A percentile compares a stretch with the other conserved stretches of the same genome.
Conservation (phyloP, 23 red algal genomes). For the Gracilaria domingensis region DNA sequence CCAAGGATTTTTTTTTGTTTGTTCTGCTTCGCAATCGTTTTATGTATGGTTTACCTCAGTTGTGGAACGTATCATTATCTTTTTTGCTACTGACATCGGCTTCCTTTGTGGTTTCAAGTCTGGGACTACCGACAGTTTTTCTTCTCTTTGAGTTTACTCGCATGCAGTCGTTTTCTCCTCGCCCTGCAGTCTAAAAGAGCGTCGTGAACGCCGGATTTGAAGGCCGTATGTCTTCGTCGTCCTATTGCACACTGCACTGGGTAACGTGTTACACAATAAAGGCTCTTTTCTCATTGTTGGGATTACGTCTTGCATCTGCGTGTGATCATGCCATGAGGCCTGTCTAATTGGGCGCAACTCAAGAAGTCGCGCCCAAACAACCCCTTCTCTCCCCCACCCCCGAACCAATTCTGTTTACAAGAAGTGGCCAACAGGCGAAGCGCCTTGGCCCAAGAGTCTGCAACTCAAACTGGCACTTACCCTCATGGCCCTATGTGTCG, state of each 20-base stretch:
- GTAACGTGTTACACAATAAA: constrained; percentile 30
- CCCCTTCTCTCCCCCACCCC: too few relatives aligned
- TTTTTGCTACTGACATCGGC: constrained; percentile 38
- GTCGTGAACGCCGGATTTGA: constrained; percentile 19
- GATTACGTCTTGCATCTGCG: neutral
- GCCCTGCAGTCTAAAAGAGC: constrained; percentile 6
- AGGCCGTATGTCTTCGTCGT: constrained; percentile 28
- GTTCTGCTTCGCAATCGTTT: constrained; percentile 24
- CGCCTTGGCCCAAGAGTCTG: too few relatives aligned
- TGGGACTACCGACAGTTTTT: constrained; percentile 35
- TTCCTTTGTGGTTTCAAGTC: constrained; percentile 46
- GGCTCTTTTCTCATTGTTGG: constrained; percentile 1
- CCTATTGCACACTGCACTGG: constrained; percentile 16
- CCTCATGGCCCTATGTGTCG: too few relatives aligned
- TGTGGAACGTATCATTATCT: constrained; percentile 33
- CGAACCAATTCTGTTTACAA: too few relatives aligned
- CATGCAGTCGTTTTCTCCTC: constrained; percentile 22
- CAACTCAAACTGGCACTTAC: too few relatives aligned
- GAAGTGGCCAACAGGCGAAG: too few relatives aligned
- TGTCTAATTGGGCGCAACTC: too few relatives aligned
- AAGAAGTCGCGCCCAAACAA: too few relatives aligned
- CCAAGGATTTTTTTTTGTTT: constrained; percentile 27
- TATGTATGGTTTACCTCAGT: constrained; percentile 21
- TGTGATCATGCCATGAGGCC: too few relatives aligned
- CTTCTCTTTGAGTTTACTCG: neutral